Evolutionary conservation across 768 basidiomycete genomes (phyloP), one percentile per base, ranked within the genome.

Genomic region (Russula earlei): DNA sequence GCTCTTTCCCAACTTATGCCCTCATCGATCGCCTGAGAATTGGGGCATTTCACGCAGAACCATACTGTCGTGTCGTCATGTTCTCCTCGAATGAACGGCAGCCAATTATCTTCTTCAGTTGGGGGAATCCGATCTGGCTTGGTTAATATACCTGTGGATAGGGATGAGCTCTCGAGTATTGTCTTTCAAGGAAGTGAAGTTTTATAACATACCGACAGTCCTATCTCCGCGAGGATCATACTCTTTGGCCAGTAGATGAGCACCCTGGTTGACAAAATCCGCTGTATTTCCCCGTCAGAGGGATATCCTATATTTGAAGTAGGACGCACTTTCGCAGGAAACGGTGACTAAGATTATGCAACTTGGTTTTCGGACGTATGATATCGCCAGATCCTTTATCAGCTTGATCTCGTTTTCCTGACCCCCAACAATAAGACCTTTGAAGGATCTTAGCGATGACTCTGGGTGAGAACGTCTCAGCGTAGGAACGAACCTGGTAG

Each of bases 231-330:
- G 68, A 0, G 82, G 79, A 59, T 89, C 86, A 38, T 76, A 68
- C 15, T 71, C 50, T 61, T 80, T 81, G 0, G 84, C 80, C 0
- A 90, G 69, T n/a, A 77, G 70, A 58, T 84, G 81, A 0, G 87
- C 86, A 0, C 84, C 84, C 65, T 90, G 87, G 45, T 87, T 91
- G 61, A 88, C 83, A 27, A 85, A 85, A 60, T 91, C 87, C 53
- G 85, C 88, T 90, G 46, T 48, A 48, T 37, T 31, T 1, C 4
- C 14, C n/a, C 37, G 48, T 25, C 15, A 42, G 37, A 46, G 27
- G 8, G 34, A 15, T 36, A 14, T n/a, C n/a, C 2, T n/a, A 22
- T 17, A 12, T 36, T 34, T 19, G n/a, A 29, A 5, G n/a, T 4
- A 3, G 46, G 12, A 62, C 77, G 49, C 53, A 84, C 84, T 83